Conservation (phyloP, 306 rosid genomes). For the Pyrus pyrifolia region DNA sequence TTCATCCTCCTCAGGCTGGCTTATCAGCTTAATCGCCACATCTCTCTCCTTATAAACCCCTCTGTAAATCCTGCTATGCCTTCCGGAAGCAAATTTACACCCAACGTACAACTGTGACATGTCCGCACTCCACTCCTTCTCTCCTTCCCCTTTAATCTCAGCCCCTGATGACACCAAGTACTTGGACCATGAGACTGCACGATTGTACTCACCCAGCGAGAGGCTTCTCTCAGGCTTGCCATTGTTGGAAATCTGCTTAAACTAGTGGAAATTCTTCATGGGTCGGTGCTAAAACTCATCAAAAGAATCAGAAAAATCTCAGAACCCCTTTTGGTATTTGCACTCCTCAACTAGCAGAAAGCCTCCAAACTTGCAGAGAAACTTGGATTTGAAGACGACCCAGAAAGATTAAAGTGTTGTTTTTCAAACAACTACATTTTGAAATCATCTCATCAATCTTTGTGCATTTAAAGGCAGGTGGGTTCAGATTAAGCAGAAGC, state of each 20-base stretch:
- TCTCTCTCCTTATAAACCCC: slow-evolving; percentile 69
- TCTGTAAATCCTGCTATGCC: slow-evolving; percentile 88
- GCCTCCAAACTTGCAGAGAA: slow-evolving; percentile 1
- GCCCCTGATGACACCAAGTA: slow-evolving; percentile 84
- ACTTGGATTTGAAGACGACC: slow-evolving; percentile 12
- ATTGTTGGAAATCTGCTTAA: slow-evolving; percentile 43
- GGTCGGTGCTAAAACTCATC: slow-evolving; percentile 20
- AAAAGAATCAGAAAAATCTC: slow-evolving; percentile 37
- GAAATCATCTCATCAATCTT: not conserved
- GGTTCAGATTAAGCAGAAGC: not conserved
- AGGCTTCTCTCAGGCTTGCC: slow-evolving; percentile 46
- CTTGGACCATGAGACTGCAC: slow-evolving; percentile 98
- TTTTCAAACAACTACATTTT: slow-evolving; percentile 41
- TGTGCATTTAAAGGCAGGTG: not conserved
- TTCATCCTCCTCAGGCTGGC: slow-evolving; percentile 87
- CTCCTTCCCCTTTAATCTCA: slow-evolving; percentile 78
- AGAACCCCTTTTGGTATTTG: not conserved
- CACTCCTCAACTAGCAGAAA: slow-evolving; percentile 5
- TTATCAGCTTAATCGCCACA: slow-evolving; percentile 83
- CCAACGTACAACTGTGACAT: slow-evolving; percentile 83
- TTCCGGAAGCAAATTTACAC: slow-evolving; percentile 71
- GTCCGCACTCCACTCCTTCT: slow-evolving; percentile 93
- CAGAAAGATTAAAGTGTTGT: slow-evolving; percentile 2
- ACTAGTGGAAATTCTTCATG: slow-evolving; percentile 62
- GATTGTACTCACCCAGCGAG: slow-evolving; percentile 70